Conservation (phyloP, 495 filamentous ascomycete species). For the Hypoxylon perforatum region DNA sequence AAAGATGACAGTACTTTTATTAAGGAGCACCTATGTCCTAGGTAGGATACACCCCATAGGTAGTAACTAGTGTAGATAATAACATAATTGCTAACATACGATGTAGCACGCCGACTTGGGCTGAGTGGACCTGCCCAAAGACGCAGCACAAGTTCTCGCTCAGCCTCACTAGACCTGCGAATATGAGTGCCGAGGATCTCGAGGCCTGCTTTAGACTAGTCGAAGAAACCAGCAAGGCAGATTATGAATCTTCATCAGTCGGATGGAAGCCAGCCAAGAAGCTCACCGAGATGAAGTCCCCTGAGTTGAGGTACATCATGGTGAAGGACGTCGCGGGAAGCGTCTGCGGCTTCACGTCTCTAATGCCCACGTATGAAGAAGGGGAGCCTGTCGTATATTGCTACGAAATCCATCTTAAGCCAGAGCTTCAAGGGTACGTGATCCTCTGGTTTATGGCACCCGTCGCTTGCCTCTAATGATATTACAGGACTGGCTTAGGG, state of each 20-base stretch:
- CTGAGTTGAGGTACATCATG: constrained; percentile 75
- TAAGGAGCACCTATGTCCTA: constrained; percentile 53
- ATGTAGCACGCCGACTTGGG: constrained; percentile 49
- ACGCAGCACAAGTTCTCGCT: constrained; percentile 54
- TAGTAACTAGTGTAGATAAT: background rate
- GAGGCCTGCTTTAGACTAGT: constrained; percentile 76
- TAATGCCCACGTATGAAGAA: constrained; percentile 87
- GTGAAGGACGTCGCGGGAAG: constrained; percentile 52
- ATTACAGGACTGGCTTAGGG: constrained; percentile 58
- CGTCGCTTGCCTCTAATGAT: constrained; percentile 6
- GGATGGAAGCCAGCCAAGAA: constrained; percentile 82
- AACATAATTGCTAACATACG: constrained; percentile 10
- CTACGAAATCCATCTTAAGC: constrained; percentile 85
- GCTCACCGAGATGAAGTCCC: constrained; percentile 77
- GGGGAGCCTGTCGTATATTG: constrained; percentile 80
- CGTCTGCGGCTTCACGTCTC: constrained; percentile 76
- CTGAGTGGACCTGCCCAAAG: constrained; percentile 56
- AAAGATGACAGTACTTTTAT: constrained; percentile 60
- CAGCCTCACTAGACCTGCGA: constrained; percentile 58
- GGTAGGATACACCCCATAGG: constrained; percentile 40
- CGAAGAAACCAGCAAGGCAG: constrained; percentile 70
- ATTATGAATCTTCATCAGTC: constrained; percentile 70
- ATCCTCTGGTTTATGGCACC: background rate
- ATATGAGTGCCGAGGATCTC: constrained; percentile 65
- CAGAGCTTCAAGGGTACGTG: constrained; percentile 59